Base-by-base conservation (phyloP, 176 grass and related monocot genomes). In the Tuctoria greenei region DNA sequence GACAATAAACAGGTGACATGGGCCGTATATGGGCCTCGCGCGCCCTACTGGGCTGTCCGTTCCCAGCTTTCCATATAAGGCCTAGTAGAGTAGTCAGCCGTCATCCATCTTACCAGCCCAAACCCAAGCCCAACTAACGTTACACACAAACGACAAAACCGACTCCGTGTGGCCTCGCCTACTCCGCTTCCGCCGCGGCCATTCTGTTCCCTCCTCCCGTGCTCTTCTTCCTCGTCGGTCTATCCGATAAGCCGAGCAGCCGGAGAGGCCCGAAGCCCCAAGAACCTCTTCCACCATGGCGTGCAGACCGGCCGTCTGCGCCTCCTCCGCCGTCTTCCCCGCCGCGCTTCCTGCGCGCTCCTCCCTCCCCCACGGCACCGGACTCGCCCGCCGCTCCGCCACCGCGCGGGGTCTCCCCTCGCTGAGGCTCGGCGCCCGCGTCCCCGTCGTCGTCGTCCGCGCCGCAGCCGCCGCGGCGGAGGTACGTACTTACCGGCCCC, bases 261-360 rank as follows among this genome's bases (percentile, higher is more conserved):
- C 77, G 46, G 65, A 57, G 9, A 55, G 43, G 1, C 17, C 36
- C 28, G 45, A 31, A 31, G 31, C 31, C 31, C 31, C 31, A 38
- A 58, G n/a, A n/a, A n/a, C n/a, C 28, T 61, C 8, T 7, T 4
- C 65, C 47, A 5, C 66, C 84, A 86, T 87, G 85, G 73, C 66
- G 49, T 60, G 58, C 66, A 59, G 26, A 69, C 75, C 81, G 86
- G 54, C 86, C 75, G 64, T 88, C 42, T 73, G 69, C 71, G 45
- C 46, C 73, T 45, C 67, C 71, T 59, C 82, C 77, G 26, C 80
- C 67, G 67, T 78, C 64, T 43, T 45, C 13, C 62, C 44, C 41
- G 25, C 55, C 51, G 36, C 56, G 10, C 69, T 2, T 3, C 31
- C 63, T 11, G 43, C 82, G 24, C 28, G 5, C 77, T 0, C 8